Conservation (phyloP, 371 early-diverging fungal genomes). For the Parasitella parasitica region DNA sequence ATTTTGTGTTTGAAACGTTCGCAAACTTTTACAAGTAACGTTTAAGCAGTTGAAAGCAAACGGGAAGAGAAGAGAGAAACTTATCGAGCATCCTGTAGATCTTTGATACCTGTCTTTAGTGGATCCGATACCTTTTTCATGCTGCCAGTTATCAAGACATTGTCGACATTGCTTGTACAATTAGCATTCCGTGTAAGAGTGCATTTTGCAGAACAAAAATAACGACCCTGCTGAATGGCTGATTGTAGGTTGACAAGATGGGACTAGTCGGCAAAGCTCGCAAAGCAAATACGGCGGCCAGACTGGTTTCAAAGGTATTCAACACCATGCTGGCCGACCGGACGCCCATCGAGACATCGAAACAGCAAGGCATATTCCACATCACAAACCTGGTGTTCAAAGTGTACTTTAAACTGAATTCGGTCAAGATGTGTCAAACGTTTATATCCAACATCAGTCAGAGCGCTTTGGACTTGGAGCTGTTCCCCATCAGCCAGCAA, state of each 20-base stretch:
- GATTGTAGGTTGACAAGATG: conserved; percentile 19
- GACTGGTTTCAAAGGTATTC: conserved; percentile 25
- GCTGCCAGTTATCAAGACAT: conserved; percentile 11
- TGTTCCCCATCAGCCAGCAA: conserved; percentile 55
- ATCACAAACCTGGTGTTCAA: conserved; percentile 58
- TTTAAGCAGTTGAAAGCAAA: background rate
- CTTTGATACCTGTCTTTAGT: conserved; percentile 23
- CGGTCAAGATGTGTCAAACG: conserved; percentile 49
- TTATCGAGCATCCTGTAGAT: background rate
- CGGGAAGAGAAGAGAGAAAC: background rate
- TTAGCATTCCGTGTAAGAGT: conserved; percentile 24
- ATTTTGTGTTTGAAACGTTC: conserved; percentile 20
- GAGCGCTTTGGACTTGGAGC: conserved; percentile 36
- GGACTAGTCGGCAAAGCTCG: conserved; percentile 19
- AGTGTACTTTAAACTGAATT: conserved; percentile 50
- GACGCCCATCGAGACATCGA: conserved; percentile 42
- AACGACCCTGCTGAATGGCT: too few species aligned
- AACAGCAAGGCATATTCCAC: conserved; percentile 50
- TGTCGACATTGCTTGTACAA: conserved; percentile 18
- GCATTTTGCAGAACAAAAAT: background rate
- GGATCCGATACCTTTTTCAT: conserved; percentile 22
- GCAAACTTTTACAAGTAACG: conserved; percentile 26
- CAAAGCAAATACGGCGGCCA: conserved; percentile 26
- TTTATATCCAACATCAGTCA: conserved; percentile 52
- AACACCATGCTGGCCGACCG: conserved; percentile 29